These are phyloP conservation scores for Curvularia sp. DNA, from an alignment of 2,329 filamentous ascomycete species.

Conservation along the genomic window DNA sequence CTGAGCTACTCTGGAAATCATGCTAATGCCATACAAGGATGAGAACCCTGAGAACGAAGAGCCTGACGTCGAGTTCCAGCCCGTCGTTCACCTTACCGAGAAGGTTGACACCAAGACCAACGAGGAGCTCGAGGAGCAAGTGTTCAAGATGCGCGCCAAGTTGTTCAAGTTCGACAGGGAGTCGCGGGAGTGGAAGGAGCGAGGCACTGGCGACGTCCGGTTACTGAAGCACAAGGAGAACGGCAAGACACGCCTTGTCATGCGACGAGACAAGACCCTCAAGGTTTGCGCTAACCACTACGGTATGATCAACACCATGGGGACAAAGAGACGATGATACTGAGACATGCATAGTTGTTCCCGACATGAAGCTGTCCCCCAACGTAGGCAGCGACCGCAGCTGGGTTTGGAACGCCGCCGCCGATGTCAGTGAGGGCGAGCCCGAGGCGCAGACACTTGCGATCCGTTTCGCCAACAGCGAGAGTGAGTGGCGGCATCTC, in stretches of 20 bases:
- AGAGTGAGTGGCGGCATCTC: constrained; percentile 70
- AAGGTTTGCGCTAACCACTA: constrained; percentile 99
- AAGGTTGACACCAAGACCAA: constrained; percentile 98
- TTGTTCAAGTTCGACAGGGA: constrained; percentile 98
- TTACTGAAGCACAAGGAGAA: constrained; percentile 99
- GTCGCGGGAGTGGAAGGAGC: constrained; percentile 97
- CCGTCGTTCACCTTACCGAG: constrained; percentile 93
- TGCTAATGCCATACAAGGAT: constrained; percentile 55
- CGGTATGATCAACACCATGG: constrained; percentile 64
- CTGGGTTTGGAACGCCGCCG: constrained; percentile 99
- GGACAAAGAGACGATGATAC: constrained; percentile 22
- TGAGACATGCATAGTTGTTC: constrained; percentile 70
- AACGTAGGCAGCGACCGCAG: constrained; percentile 98
- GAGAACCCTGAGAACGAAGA: constrained; percentile 87
- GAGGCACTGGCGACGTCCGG: constrained; percentile 93
- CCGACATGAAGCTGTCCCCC: constrained; percentile 98
- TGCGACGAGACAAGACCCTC: constrained; percentile 99
- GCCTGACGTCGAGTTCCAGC: constrained; percentile 95
- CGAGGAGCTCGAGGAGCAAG: constrained; percentile 96
- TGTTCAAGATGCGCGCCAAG: constrained; percentile 99
- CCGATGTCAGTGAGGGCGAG: constrained; percentile 97
- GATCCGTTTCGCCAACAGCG: constrained; percentile 96
- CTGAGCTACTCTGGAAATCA: background rate
- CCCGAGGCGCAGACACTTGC: constrained; percentile 94
- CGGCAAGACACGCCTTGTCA: constrained; percentile 94